Conservation (phyloP, 23 red algal species). For the Gracilaria domingensis region DNA sequence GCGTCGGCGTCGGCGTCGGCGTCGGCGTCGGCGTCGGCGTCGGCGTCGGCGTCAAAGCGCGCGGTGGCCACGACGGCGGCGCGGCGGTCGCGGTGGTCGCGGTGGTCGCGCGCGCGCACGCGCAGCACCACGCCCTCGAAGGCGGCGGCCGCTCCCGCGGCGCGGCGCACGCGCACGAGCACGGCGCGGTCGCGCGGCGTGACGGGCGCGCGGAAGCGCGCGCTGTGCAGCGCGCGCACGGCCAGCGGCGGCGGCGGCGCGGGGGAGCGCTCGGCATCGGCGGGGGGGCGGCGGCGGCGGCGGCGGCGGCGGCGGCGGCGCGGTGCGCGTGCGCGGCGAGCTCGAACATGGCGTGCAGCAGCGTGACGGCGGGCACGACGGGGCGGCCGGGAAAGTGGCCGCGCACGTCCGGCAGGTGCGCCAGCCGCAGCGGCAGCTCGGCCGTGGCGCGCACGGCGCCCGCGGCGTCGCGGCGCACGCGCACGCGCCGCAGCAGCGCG, state of each 20-base stretch:
- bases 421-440: not conserved
- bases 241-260: not conserved
- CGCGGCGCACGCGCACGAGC: not conserved
- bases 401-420: slow-evolving; percentile 2
- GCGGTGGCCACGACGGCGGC: no score
- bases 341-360: slow-evolving; percentile 13
- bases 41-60: not conserved
- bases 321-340: not conserved
- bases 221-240: not conserved
- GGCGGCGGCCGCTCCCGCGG: not conserved
- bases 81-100: not conserved
- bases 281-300: not conserved
- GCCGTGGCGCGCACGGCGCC: not conserved
- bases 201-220: not conserved
- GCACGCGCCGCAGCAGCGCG: slow-evolving; percentile 7
- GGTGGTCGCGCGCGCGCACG: not conserved
- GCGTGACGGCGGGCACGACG: not conserved
- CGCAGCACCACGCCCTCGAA: not conserved
- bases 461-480: not conserved
- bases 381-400: not conserved
- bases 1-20: not conserved
- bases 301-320: not conserved
- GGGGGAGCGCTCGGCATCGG: no score
- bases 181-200: not conserved
- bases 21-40: not conserved